Conservation (phyloP, 2,329 filamentous ascomycete genomes). For the Beauveria bassiana region DNA sequence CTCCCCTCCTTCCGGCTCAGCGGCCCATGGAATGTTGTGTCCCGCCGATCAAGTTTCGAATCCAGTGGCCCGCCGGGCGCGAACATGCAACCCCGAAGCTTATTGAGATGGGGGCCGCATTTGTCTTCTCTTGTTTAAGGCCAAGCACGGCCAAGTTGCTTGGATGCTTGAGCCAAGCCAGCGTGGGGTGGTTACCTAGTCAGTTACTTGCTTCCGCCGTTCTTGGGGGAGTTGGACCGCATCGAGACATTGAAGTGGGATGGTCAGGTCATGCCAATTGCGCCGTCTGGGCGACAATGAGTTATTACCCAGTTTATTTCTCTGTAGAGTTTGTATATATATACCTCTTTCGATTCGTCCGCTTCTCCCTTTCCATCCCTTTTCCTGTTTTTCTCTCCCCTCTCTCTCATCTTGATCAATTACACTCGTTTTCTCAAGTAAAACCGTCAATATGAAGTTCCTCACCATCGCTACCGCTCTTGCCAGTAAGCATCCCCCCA, state of each 20-base stretch:
- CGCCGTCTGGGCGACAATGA: not conserved
- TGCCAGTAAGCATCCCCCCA: not conserved
- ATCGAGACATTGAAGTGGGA: too few relatives aligned
- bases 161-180: too few relatives aligned
- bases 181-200: not conserved
- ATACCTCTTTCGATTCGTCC: not conserved
- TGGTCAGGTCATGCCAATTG: too few relatives aligned
- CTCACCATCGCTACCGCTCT: constrained; percentile 1
- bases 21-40: too few relatives aligned
- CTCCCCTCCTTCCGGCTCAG: too few relatives aligned
- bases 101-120: too few relatives aligned
- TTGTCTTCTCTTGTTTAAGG: not conserved
- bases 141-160: too few relatives aligned
- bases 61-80: too few relatives aligned
- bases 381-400: not conserved
- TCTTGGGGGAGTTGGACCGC: too few relatives aligned
- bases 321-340: not conserved
- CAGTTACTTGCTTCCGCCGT: not conserved
- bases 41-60: too few relatives aligned
- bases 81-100: too few relatives aligned
- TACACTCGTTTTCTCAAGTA: not conserved
- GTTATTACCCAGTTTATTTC: constrained; percentile 1
- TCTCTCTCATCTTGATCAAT: not conserved
- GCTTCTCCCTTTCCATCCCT: not conserved
- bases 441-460: not conserved